Percentiles rank a stretch among this genome's conserved stretches.
phyloP scores from a whole-genome alignment of 192 early-diverging fungal species.

The Coemansia sp. region DNA sequence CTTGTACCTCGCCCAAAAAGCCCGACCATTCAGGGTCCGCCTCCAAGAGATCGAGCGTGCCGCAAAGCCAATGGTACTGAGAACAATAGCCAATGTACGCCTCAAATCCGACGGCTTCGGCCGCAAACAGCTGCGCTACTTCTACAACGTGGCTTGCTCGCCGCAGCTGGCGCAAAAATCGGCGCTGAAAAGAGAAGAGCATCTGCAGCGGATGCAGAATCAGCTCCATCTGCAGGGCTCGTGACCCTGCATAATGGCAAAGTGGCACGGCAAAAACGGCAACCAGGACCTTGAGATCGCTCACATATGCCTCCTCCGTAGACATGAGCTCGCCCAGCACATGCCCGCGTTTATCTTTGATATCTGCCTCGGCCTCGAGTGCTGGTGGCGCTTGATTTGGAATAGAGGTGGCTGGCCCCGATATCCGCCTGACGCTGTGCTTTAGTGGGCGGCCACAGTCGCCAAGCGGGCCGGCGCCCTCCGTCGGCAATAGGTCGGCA shows the following conservation, averaged over 20 bases:
- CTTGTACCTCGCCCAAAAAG: conserved; percentile 24
- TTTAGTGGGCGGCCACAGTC: neutral
- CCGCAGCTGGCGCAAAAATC: conserved; percentile 21
- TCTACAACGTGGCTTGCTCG: conserved; percentile 8
- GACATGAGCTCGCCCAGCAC: conserved; percentile 50
- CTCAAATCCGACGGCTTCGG: conserved; percentile 17
- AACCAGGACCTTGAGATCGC: conserved; percentile 52
- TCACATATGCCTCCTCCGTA: conserved; percentile 55
- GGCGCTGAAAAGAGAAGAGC: conserved; percentile 39
- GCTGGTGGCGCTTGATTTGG: neutral
- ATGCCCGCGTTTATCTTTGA: conserved; percentile 31
- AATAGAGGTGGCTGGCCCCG: neutral
- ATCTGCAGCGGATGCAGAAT: conserved; percentile 32
- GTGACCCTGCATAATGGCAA: conserved; percentile 20
- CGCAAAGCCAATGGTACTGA: conserved; percentile 33
- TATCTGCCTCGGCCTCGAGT: neutral
- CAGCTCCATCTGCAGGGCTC: conserved; percentile 16
- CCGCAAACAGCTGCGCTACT: conserved; percentile 24
- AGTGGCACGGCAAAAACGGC: conserved; percentile 40
- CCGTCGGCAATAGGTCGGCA: conserved; percentile 13
- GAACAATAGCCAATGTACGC: conserved; percentile 40
- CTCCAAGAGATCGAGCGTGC: conserved; percentile 26
- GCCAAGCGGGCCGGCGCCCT: conserved; percentile 16
- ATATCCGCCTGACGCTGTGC: neutral
- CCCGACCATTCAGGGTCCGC: conserved; percentile 29